These are phyloP conservation scores for Aspergillus udagawae DNA, from an alignment of 2,329 filamentous ascomycete genomes.

Conservation along the genomic window DNA sequence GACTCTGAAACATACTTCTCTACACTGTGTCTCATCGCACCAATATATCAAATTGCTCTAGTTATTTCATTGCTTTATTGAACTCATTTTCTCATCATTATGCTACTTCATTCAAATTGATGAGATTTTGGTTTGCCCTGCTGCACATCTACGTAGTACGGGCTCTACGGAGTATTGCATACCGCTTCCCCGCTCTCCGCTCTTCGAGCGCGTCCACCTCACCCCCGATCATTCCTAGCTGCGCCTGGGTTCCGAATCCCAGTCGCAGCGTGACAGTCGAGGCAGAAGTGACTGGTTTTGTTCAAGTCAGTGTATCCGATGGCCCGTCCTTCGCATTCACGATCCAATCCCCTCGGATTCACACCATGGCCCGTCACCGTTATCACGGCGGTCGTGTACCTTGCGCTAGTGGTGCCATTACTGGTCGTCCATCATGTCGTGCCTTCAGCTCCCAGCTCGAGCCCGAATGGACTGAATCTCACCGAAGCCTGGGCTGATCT, in stretches of 20 bases:
- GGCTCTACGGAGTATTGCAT: not conserved
- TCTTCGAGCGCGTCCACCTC: conserved; percentile 7
- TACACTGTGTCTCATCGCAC: not conserved
- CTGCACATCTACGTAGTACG: not conserved
- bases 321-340: conserved; percentile 25
- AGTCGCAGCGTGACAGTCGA: not conserved
- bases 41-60: not conserved
- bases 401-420: conserved; percentile 69
- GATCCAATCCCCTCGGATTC: conserved; percentile 62
- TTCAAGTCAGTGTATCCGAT: conserved; percentile 20
- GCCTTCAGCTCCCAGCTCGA: conserved; percentile 58
- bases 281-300: not conserved
- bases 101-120: not conserved
- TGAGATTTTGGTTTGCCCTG: not conserved
- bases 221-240: conserved; percentile 3
- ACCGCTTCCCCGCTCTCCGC: not conserved
- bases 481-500: conserved; percentile 85
- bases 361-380: conserved; percentile 76
- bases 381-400: conserved; percentile 70
- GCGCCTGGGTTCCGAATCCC: not conserved
- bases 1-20: not conserved
- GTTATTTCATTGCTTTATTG: not conserved
- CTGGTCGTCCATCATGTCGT: conserved; percentile 73
- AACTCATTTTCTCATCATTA: not conserved
- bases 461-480: conserved; percentile 67